These are phyloP conservation scores for Pyrus bretschneideri DNA, from an alignment of 306 rosid species.

Conservation along the genomic window DNA sequence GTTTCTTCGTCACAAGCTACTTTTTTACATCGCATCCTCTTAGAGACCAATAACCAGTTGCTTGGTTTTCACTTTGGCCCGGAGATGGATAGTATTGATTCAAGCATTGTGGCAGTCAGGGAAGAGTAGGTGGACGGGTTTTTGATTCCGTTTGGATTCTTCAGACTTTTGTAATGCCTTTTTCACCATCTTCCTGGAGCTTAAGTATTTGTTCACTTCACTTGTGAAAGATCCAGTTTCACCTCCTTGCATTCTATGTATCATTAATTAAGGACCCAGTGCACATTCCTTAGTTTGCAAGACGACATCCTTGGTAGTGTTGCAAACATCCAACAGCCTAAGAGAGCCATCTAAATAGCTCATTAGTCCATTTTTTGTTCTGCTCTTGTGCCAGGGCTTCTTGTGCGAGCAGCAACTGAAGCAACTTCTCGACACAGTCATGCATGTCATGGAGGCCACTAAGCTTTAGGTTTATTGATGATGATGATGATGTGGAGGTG, in stretches of 20 bases:
- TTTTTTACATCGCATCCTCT: not conserved
- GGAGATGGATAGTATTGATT: slow-evolving; percentile 17
- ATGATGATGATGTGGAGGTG: slow-evolving; percentile 14
- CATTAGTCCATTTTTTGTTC: slow-evolving; percentile 1
- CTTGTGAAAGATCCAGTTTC: slow-evolving; percentile 3
- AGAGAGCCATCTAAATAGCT: slow-evolving; percentile 28
- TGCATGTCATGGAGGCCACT: slow-evolving; percentile 12
- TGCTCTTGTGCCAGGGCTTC: slow-evolving; percentile 4
- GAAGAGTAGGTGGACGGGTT: not conserved
- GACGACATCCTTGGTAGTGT: slow-evolving; percentile 19
- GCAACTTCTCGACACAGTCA: slow-evolving; percentile 21
- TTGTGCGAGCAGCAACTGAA: slow-evolving; percentile 17
- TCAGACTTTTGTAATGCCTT: slow-evolving; percentile 15
- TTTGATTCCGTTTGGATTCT: not conserved
- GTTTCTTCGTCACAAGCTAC: not conserved
- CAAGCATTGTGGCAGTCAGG: slow-evolving; percentile 7
- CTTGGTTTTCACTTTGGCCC: slow-evolving; percentile 17
- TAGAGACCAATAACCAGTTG: slow-evolving; percentile 16
- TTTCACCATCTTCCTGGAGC: slow-evolving; percentile 19
- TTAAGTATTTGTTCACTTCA: slow-evolving; percentile 20
- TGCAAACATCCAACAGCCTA: slow-evolving; percentile 22
- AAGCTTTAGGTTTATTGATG: slow-evolving; percentile 12
- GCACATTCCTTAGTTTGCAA: slow-evolving; percentile 15
- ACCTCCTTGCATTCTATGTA: slow-evolving; percentile 3
- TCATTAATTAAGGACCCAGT: slow-evolving; percentile 9